Base-by-base conservation (phyloP, 176 grass and related monocot genomes). In the Carex kokanica region DNA sequence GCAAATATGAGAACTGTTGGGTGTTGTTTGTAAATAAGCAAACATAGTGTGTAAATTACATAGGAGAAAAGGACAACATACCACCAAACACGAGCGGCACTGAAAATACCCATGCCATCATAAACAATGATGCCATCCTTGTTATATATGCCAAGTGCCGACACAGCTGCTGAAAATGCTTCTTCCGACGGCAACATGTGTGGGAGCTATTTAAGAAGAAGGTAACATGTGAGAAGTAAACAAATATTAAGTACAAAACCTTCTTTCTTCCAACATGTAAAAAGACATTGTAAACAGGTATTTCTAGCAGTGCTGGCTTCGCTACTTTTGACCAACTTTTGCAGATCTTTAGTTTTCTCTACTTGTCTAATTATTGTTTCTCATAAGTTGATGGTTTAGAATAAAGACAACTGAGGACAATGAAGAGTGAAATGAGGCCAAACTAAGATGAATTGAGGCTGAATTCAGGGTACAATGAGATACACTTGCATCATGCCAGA, bases 41-140 rank as follows among this genome's bases (percentile, higher is more conserved):
- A 27, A 54, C 10, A 54, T 0, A 0, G 18, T 2, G 23, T 27
- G 23, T 47, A 23, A 40, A 56, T 53, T 53, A 40, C 34, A 74
- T 34, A 72, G 64, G 38, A 59, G 32, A 84, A 56, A 60, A 82
- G 52, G 81, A 6, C 68, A 54, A 68, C 83, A 89, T 90, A 98
- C 95, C 95, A 98, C 95, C 95, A 98, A 63, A 93, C 95, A 80
- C 95, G 95, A 73, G 95, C 95, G 60, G 95, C 95, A 31, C 95
- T 98, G 88, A 98, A 98, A 41, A 95, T 83, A 8, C 95, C 95
- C 93, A 91, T 98, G 64, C 95, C 95, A 87, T 98, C 95, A 73
- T 98, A 98, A 81, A 98, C 93, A 93, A 98, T 79, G 84, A 98
- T 84, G 15, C 91, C 93, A 84, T 98, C 96, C 79, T 90, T 93